Conservation (phyloP, 2,329 filamentous ascomycete genomes). For the Aspergillus persii region DNA sequence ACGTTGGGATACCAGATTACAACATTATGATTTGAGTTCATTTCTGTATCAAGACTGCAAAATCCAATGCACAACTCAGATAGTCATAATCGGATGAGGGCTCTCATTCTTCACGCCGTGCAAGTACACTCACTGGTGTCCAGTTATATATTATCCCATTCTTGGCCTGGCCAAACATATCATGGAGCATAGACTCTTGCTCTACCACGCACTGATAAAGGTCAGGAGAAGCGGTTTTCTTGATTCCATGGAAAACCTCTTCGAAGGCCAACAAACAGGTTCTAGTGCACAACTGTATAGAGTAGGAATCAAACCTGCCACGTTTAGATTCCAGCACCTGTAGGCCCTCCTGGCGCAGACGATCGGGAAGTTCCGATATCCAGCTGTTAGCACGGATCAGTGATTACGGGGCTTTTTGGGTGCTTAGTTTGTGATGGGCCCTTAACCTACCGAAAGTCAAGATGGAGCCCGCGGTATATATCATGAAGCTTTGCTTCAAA, state of each 20-base stretch:
- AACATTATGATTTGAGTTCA: too few relatives aligned
- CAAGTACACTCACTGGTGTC: conserved; percentile 5
- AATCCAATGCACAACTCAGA: too few relatives aligned
- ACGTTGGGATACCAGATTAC: too few relatives aligned
- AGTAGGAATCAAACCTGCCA: background rate
- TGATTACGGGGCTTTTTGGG: background rate
- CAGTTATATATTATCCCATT: conserved; percentile 10
- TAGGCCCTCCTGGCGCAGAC: background rate
- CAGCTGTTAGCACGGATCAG: background rate
- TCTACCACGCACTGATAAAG: background rate
- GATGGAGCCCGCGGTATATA: background rate
- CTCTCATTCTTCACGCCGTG: too few relatives aligned
- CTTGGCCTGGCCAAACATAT: background rate
- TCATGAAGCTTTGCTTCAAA: conserved; percentile 1
- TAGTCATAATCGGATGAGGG: too few relatives aligned
- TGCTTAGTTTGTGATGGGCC: background rate
- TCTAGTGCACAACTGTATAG: background rate
- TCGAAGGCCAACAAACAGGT: background rate
- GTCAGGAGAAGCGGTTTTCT: background rate
- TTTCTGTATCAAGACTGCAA: too few relatives aligned
- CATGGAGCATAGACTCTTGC: background rate
- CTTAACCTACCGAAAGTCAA: background rate
- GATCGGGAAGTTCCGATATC: background rate
- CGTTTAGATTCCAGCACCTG: background rate
- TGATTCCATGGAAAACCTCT: background rate